These are phyloP conservation scores for Acanthamoeba triangularis DNA, from an alignment of 208 protist species.

Conservation along the genomic window DNA sequence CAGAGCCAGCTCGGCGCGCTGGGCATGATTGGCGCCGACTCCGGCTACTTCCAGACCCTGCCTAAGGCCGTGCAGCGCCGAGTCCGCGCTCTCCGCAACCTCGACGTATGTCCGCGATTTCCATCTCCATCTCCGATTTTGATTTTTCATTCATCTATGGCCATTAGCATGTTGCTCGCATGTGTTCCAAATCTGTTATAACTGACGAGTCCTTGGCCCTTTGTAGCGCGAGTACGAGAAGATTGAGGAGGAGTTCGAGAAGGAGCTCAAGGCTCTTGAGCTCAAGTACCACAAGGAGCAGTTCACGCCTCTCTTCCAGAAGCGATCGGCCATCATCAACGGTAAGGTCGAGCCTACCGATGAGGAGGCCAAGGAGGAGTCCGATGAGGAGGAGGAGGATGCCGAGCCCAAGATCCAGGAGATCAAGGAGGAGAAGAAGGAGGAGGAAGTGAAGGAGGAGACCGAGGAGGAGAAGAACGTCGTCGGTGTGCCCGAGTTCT, in stretches of 20 bases:
- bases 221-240: slow-evolving; percentile 21
- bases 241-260: slow-evolving; percentile 69
- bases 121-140: not conserved
- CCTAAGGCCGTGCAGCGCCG: slow-evolving; percentile 40
- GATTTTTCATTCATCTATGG: no score
- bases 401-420: slow-evolving; percentile 1
- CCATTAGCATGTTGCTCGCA: no score
- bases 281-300: slow-evolving; percentile 62
- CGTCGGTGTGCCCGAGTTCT: slow-evolving; percentile 83
- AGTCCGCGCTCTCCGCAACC: slow-evolving; percentile 61
- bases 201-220: not conserved
- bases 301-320: slow-evolving; percentile 56
- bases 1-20: not conserved
- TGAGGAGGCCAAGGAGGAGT: slow-evolving; percentile 35
- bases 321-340: slow-evolving; percentile 48
- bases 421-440: slow-evolving; percentile 50
- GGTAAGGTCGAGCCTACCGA: slow-evolving; percentile 72
- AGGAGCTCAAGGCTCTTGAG: slow-evolving; percentile 57
- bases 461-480: slow-evolving; percentile 29
- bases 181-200: no score
- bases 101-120: slow-evolving; percentile 6
- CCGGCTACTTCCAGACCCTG: slow-evolving; percentile 62
- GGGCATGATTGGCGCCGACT: slow-evolving; percentile 9
- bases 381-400: slow-evolving; percentile 29
- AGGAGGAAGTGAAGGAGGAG: slow-evolving; percentile 47